phyloP scores from a whole-genome alignment of 352 stramenopile species.

The Plasmopara muralis region DNA sequence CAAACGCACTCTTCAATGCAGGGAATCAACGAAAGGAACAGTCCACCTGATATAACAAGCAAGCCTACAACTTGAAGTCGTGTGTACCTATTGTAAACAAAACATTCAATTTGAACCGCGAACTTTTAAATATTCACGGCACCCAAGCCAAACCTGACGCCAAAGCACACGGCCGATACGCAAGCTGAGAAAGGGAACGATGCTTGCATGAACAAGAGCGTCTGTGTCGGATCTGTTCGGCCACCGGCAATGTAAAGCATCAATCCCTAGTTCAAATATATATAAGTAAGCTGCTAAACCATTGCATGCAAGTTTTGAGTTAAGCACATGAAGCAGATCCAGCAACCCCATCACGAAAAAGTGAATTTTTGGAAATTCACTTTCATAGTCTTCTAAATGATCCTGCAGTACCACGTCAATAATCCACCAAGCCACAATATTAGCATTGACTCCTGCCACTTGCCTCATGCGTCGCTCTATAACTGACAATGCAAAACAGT shows the following conservation, averaged over 20 bases:
- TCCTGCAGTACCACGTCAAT: constrained; percentile 32
- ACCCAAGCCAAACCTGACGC: constrained; percentile 30
- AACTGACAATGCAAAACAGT: constrained; percentile 82
- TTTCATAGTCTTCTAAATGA: constrained; percentile 78
- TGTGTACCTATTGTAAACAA: constrained; percentile 40
- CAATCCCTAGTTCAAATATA: constrained; percentile 43
- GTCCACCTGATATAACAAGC: constrained; percentile 50
- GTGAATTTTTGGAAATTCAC: constrained; percentile 81
- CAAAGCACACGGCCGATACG: constrained; percentile 49
- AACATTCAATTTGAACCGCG: background rate
- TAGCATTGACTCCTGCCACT: background rate
- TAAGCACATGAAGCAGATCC: constrained; percentile 63
- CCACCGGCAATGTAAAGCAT: constrained; percentile 79
- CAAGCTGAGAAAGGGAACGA: constrained; percentile 67
- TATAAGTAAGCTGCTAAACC: background rate
- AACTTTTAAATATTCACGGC: too few species aligned
- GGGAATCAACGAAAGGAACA: constrained; percentile 71
- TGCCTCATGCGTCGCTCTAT: constrained; percentile 74
- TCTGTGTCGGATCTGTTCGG: constrained; percentile 77
- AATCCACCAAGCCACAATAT: constrained; percentile 2
- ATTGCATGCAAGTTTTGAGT: background rate
- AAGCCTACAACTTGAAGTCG: constrained; percentile 67
- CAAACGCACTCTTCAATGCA: constrained; percentile 68
- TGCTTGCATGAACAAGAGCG: constrained; percentile 79
- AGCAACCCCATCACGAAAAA: constrained; percentile 85